These are phyloP conservation scores for Circinella minor DNA, from an alignment of 371 early-diverging fungal species.

Conservation along the genomic window DNA sequence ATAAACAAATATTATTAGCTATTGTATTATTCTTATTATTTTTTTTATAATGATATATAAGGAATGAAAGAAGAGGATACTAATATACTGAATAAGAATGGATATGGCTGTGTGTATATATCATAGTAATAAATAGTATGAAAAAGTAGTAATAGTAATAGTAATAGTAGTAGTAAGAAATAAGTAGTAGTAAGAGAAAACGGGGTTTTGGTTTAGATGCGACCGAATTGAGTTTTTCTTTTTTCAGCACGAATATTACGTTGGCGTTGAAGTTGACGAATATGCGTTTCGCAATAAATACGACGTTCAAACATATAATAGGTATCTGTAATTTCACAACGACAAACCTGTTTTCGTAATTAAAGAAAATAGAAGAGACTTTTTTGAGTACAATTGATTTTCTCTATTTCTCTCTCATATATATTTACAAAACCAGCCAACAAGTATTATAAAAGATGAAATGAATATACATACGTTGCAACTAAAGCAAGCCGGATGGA, in stretches of 20 bases:
- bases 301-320: conserved; percentile 81
- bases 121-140: no score
- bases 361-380: not conserved
- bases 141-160: no score
- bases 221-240: conserved; percentile 68
- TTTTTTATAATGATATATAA: no score
- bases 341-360: conserved; percentile 56
- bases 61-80: no score
- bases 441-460: not conserved
- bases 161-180: no score
- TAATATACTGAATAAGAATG: no score
- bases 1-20: no score
- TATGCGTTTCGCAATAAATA: conserved; percentile 82
- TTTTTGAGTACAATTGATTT: not conserved
- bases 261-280: conserved; percentile 67
- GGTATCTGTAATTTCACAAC: conserved; percentile 69
- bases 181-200: conserved; percentile 9
- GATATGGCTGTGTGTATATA: no score
- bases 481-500: conserved; percentile 51
- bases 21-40: no score
- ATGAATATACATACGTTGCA: conserved; percentile 35
- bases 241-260: conserved; percentile 69
- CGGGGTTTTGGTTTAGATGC: conserved; percentile 26
- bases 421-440: no score
- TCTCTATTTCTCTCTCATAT: not conserved